A percentile compares a stretch with the other conserved stretches of the same genome.
phyloP scores from a whole-genome alignment of 768 basidiomycete species.

The Paxillus involutus region DNA sequence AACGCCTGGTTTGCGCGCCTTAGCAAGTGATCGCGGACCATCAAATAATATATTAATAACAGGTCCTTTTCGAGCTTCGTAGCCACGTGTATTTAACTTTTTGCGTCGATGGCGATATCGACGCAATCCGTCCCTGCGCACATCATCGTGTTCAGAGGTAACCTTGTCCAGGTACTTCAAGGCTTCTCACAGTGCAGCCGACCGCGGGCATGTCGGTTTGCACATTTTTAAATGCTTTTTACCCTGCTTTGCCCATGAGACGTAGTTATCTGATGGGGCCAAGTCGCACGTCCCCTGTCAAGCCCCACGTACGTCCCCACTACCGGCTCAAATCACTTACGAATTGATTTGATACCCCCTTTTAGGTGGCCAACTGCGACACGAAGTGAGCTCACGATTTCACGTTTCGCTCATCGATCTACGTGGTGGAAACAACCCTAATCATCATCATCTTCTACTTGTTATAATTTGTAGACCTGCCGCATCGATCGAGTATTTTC shows the following conservation, averaged over 20 bases:
- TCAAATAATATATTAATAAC: too few species aligned
- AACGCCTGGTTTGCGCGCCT: background rate
- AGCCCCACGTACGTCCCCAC: too few species aligned
- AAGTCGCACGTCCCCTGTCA: too few species aligned
- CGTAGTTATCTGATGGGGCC: too few species aligned
- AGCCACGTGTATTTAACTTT: constrained; percentile 11
- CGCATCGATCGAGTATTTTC: constrained; percentile 1
- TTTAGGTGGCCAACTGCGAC: too few species aligned
- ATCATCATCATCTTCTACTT: background rate
- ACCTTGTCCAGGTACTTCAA: background rate
- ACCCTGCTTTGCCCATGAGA: too few species aligned
- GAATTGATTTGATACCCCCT: too few species aligned
- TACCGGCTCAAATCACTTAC: too few species aligned
- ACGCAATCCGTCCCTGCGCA: too few species aligned
- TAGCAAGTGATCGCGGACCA: background rate
- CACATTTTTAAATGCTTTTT: background rate
- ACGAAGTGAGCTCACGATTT: background rate
- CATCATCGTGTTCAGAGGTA: background rate
- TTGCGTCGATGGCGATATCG: too few species aligned
- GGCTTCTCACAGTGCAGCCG: too few species aligned
- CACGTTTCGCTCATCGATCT: background rate
- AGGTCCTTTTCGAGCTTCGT: background rate
- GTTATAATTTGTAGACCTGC: background rate
- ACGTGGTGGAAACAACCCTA: background rate
- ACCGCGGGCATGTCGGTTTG: too few species aligned